Evolutionary conservation across 805 yeast genomes (phyloP), one percentile per base, ranked within the genome.

Genomic region (Kuraishia ogatae): DNA sequence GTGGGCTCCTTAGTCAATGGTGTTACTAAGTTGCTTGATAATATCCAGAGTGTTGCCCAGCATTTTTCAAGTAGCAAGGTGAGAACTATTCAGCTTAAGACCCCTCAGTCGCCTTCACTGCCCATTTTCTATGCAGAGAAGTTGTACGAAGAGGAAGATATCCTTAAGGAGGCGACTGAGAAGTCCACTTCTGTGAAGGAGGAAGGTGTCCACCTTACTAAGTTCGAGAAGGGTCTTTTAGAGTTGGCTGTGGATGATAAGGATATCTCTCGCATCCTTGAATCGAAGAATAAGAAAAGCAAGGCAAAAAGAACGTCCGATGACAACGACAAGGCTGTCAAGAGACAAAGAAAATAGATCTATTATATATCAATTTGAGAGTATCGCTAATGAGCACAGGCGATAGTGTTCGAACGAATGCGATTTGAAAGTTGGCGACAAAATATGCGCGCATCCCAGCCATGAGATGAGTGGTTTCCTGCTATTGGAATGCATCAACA

Each of bases 221-320:
- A 76, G 24, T 87, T 87, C 68, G 96, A 88, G 61, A 81, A 80
- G 66, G 90, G 90, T 48, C 81, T 92, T 72, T 78, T 89, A 65
- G 97, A 92, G 74, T 73, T 81, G 66, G 88, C 91, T 61, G 86
- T 87, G 55, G 86, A 85, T 62, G 91, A 88, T 59, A 84, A 82
- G 22, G 92, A 83, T 56, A 71, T 85, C 56, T 73, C 79, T 49
- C 76, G 80, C 62, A 74, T 87, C 57, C 77, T 88, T 67, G 84
- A 85, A 51, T 78, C 80, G 61, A 80, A 82, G 66, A 71, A 77
- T 57, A 75, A 73, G 57, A 68, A 72, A 55, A 73, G 75, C 17
- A 68, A 68, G 61, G 69, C 52, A 8, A 35, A 35, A 11, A 35
- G 61, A 60, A 55, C 59, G 58, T 50, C 53, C 56, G 50, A 60